phyloP scores from a whole-genome alignment of 768 basidiomycete genomes.

The Boletus eberwhitei region DNA sequence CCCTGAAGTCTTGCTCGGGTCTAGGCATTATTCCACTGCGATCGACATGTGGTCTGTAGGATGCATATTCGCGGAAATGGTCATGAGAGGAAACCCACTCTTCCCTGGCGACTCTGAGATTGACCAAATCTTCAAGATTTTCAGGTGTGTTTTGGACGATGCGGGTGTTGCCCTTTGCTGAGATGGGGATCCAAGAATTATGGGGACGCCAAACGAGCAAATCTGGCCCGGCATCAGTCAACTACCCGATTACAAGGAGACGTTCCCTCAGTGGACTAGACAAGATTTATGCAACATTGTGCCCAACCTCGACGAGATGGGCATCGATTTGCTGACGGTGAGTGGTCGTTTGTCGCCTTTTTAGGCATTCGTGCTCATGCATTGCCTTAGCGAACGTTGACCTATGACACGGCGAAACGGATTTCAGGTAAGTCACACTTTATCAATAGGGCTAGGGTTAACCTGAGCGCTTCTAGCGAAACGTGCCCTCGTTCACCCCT shows the following conservation, averaged over 20 bases:
- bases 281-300: conserved; percentile 69
- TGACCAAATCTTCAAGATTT: conserved; percentile 99
- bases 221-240: conserved; percentile 86
- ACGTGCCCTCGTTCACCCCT: conserved; percentile 50
- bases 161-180: neutral
- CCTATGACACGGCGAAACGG: conserved; percentile 87
- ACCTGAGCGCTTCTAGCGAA: conserved; percentile 41
- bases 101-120: conserved; percentile 99
- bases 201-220: conserved; percentile 92
- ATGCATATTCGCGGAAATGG: conserved; percentile 99
- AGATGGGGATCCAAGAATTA: conserved; percentile 52
- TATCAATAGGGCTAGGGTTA: neutral
- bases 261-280: conserved; percentile 92
- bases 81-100: conserved; percentile 83
- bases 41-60: conserved; percentile 99
- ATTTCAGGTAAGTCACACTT: conserved; percentile 69
- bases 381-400: conserved; percentile 53
- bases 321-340: conserved; percentile 79
- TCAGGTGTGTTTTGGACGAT: conserved; percentile 55
- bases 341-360: conserved; percentile 7
- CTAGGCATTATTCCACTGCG: conserved; percentile 94
- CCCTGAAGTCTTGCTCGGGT: conserved; percentile 94
- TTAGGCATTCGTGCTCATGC: neutral
- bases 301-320: conserved; percentile 67
- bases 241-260: conserved; percentile 92